Evolutionary conservation across 2,329 filamentous ascomycete species (phyloP).

Genomic region (Aspergillus proliferans): DNA sequence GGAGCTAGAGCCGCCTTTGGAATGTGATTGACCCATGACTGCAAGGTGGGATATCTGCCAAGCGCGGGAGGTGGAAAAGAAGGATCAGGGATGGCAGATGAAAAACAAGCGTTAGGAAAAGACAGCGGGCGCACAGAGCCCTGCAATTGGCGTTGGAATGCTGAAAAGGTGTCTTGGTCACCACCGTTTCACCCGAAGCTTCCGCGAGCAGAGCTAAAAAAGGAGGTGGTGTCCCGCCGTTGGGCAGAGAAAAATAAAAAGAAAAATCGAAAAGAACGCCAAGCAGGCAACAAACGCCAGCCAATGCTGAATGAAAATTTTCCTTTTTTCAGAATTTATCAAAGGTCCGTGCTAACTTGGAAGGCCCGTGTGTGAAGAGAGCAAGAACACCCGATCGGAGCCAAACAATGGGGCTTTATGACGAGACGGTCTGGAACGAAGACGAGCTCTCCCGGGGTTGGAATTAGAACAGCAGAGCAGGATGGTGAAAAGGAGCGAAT

Average conservation of each 20-base stretch:
- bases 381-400: neutral
- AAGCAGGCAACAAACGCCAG: conserved; percentile 4
- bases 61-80: conserved; percentile 17
- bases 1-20: conserved; percentile 50
- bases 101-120: conserved; percentile 15
- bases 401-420: neutral
- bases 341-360: neutral
- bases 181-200: conserved; percentile 4
- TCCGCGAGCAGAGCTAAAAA: conserved; percentile 15
- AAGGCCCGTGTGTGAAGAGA: conserved; percentile 3
- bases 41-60: conserved; percentile 28
- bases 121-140: conserved; percentile 14
- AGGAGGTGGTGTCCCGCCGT: conserved; percentile 5
- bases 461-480: neutral
- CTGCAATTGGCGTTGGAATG: conserved; percentile 23
- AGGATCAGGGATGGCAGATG: conserved; percentile 9
- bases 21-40: conserved; percentile 48
- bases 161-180: conserved; percentile 19
- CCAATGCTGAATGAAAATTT: neutral
- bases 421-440: neutral
- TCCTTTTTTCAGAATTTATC: neutral
- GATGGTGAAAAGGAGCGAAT: neutral
- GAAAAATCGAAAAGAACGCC: neutral
- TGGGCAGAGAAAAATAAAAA: neutral
- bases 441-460: neutral